Conservation (phyloP, 768 basidiomycete species). For the Termitomyces sp. region DNA sequence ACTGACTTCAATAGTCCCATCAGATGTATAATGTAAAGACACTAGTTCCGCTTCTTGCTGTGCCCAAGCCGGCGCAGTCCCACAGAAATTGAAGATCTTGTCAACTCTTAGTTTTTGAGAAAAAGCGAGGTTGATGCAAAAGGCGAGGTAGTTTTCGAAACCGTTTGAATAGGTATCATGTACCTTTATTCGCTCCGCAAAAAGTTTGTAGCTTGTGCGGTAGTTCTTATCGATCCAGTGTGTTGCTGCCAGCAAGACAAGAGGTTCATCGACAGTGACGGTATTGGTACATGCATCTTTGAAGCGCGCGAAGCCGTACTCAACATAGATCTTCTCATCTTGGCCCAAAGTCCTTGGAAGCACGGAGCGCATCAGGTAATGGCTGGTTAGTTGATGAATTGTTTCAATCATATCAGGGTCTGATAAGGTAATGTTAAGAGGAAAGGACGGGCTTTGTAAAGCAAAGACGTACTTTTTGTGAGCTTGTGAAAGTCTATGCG, state of each 20-base stretch:
- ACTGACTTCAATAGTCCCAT: conserved; percentile 26
- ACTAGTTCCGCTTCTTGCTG: conserved; percentile 32
- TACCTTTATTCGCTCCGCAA: conserved; percentile 29
- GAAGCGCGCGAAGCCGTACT: conserved; percentile 42
- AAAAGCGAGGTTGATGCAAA: conserved; percentile 36
- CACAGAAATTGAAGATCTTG: conserved; percentile 33
- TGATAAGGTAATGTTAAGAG: conserved; percentile 9
- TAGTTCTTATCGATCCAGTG: conserved; percentile 35
- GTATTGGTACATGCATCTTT: conserved; percentile 31
- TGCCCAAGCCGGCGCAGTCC: conserved; percentile 30
- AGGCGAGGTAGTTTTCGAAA: conserved; percentile 40
- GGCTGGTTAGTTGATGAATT: conserved; percentile 32
- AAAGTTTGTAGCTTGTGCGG: conserved; percentile 30
- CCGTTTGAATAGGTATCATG: conserved; percentile 33
- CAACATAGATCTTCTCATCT: conserved; percentile 35
- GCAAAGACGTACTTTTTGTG: conserved; percentile 28
- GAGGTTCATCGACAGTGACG: conserved; percentile 38
- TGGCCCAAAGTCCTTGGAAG: conserved; percentile 30
- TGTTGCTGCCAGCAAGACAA: conserved; percentile 37
- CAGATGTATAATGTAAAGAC: conserved; percentile 22
- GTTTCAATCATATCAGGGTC: conserved; percentile 32
- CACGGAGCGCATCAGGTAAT: conserved; percentile 38
- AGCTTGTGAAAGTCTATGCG: conserved; percentile 37
- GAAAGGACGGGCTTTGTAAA: neutral
- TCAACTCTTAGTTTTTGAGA: conserved; percentile 22